Base-by-base conservation (phyloP, 2,329 filamentous ascomycete genomes). In the Fusarium brevicatenulatum region DNA sequence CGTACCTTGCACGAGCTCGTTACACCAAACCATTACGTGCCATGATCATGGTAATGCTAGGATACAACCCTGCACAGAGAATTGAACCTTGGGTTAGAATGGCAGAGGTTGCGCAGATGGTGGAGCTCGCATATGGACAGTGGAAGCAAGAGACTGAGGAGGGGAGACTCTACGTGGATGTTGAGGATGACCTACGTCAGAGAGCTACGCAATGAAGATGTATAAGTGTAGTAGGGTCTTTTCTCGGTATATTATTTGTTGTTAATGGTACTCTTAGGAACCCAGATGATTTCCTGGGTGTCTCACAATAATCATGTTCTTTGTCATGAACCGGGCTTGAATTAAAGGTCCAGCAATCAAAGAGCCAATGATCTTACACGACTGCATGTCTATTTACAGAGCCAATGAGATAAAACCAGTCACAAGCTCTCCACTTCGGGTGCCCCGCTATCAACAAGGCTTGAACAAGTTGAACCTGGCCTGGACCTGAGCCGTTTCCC, bases 91-190 rank as follows among this genome's bases (percentile, higher is more conserved):
- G 62, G 52, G 42, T 21, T 7, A 40, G 32, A 32, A 63, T 58
- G 30, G 19, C 64, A 18, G 57, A 60, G 18, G 68, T 61, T 39
- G 42, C 34, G 75, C 73, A 57, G 49, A 40, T 60, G 6, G 74
- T 78, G 30, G 78, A 82, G 70, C 56, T 47, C 2, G 44, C 63
- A 12, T 83, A 78, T 47, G 53, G 63, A 46, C 32, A 66, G 13
- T 84, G 82, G 82, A 77, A 76, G 61, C 58, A 61, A 4, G 49
- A 65, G 7, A 82, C 78, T 1, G 72, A 77, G 2, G 81, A 81
- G 19, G 81, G 81, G 4, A 61, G 25, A 42, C 58, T 74, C 11
- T 80, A 81, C 65, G 65, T 76, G n/a, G 82, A 83, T 63, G 66
- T 81, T 19, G 80, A 78, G 18, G 78, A 78, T 61, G 76, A 76